Conservation (phyloP, 208 protist genomes). For the Trypanosoma rangeli region DNA sequence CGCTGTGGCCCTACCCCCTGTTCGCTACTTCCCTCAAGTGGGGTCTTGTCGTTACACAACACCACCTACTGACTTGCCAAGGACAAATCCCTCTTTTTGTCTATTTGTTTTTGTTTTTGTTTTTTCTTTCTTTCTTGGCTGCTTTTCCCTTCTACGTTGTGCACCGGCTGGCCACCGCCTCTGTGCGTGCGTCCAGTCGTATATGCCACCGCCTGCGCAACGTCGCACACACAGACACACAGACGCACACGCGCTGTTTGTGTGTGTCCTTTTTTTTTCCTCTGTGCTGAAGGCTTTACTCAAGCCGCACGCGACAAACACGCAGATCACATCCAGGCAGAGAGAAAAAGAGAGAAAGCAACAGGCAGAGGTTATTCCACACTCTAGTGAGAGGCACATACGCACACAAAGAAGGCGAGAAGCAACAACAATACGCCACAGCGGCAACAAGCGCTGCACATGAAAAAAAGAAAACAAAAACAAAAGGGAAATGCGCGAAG, state of each 20-base stretch:
- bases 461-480: not conserved
- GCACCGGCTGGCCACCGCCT: not conserved
- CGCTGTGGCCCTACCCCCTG: too few species aligned
- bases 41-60: too few species aligned
- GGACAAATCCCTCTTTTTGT: not conserved
- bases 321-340: not conserved
- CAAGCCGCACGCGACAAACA: too few species aligned
- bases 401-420: not conserved
- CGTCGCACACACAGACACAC: too few species aligned
- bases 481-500: not conserved
- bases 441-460: not conserved
- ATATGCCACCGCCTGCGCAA: too few species aligned
- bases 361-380: not conserved
- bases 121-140: constrained; percentile 1
- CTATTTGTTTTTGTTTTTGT: not conserved
- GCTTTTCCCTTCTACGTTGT: not conserved
- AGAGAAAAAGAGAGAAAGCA: not conserved
- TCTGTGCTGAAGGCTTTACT: not conserved
- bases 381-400: too few species aligned
- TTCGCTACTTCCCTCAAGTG: too few species aligned
- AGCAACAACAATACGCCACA: not conserved
- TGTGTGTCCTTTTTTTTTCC: not conserved
- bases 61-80: too few species aligned
- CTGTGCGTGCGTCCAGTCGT: not conserved
- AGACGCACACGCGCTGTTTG: not conserved